Base-by-base conservation (phyloP, 176 grass and related monocot genomes). In the Saccharum officinarum region DNA sequence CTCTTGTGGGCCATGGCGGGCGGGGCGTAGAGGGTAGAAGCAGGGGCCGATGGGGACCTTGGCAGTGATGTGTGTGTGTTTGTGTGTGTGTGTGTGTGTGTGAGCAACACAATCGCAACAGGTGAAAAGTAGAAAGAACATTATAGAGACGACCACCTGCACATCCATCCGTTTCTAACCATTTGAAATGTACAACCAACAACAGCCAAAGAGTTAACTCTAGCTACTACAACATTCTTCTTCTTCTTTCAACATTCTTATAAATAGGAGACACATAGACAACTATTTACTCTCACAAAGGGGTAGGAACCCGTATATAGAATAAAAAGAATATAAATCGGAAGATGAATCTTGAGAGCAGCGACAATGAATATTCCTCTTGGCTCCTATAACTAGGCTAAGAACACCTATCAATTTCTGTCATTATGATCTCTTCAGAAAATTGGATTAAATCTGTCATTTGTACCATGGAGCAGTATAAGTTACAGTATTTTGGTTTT, bases 261-360 rank as follows among this genome's bases (percentile, higher is more conserved):
- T 33, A 45, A 45, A 45, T 45, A 8, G 20, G 52, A 80, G 8
- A 86, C 14, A 65, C 64, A 41, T 8, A 71, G 38, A 77, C 71
- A 81, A 46, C 69, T 89, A 72, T 86, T 83, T 72, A 79, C 79
- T 73, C 69, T 63, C 79, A 54, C 66, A 42, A 54, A 82, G 17
- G 33, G 33, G 33, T 61, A 7, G 3, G 8, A 31, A 70, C 71
- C 78, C 33, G 33, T 34, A 85, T 34, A 34, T 76, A 41, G 39
- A 41, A 41, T 41, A 41, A 41, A 41, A 41, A 8, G 33, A 41
- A 41, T 41, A 41, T 62, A 28, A 89, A 85, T 70, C 50, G 84
- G 70, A 77, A 65, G 12, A 73, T 72, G 34, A 54, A 25, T 73
- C 67, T 73, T 63, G 73, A 42, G 40, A 78, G 42, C 42, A 44